Conservation (phyloP, 2,329 filamentous ascomycete genomes). For the Aspergillus viridinutans region DNA sequence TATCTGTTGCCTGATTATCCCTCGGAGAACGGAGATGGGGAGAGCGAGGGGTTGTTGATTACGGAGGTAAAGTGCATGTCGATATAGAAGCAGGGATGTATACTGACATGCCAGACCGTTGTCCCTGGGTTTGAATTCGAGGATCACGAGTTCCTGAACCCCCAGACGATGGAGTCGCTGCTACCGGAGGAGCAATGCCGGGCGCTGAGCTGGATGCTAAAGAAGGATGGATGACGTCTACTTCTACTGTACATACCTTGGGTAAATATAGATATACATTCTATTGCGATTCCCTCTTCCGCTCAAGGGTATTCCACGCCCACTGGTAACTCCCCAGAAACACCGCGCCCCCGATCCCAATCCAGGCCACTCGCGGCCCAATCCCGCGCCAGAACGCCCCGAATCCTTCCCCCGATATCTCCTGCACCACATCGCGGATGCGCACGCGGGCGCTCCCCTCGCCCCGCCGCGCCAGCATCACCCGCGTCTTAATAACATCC, state of each 20-base stretch:
- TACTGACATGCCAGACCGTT: slow-evolving; percentile 45
- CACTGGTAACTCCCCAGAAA: slow-evolving; percentile 93
- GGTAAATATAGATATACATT: background rate
- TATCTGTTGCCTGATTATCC: slow-evolving; percentile 51
- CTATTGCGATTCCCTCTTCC: slow-evolving; percentile 21
- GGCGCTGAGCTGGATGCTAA: slow-evolving; percentile 42
- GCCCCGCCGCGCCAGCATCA: slow-evolving; percentile 80
- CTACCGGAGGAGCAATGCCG: slow-evolving; percentile 48
- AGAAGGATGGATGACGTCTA: background rate
- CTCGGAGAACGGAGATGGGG: slow-evolving; percentile 27
- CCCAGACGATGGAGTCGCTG: slow-evolving; percentile 48
- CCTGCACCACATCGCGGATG: slow-evolving; percentile 52
- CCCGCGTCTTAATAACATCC: slow-evolving; percentile 92
- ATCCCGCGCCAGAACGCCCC: slow-evolving; percentile 49
- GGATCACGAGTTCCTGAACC: slow-evolving; percentile 63
- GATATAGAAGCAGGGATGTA: background rate
- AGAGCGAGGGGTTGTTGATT: slow-evolving; percentile 56
- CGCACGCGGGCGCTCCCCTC: slow-evolving; percentile 31
- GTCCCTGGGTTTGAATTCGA: slow-evolving; percentile 64
- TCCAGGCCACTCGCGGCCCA: slow-evolving; percentile 87
- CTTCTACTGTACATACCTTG: background rate
- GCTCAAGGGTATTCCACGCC: slow-evolving; percentile 69
- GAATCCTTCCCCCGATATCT: slow-evolving; percentile 55
- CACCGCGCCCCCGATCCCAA: slow-evolving; percentile 87
- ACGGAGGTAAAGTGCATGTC: slow-evolving; percentile 46